Evolutionary conservation across 1,284 basidiomycete species (phyloP).

Genomic region (Puccinia triticina): DNA sequence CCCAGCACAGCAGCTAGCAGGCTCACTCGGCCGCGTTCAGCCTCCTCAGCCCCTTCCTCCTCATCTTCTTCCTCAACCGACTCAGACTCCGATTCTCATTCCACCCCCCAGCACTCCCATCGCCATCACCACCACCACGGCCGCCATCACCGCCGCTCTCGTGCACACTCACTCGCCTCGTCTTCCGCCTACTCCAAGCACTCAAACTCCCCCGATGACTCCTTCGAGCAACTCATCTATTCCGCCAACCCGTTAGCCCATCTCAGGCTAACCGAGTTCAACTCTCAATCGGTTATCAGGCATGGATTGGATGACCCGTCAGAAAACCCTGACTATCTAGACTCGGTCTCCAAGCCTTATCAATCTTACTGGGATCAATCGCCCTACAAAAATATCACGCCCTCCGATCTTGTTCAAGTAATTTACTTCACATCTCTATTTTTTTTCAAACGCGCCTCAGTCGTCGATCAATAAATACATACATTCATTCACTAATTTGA

Average conservation of each 20-base stretch:
- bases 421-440: background rate
- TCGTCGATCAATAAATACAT: background rate
- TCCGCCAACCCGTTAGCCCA: constrained; percentile 23
- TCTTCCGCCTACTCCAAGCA: constrained; percentile 17
- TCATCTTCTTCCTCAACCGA: constrained; percentile 2
- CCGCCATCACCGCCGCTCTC: background rate
- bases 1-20: background rate
- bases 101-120: background rate
- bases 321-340: constrained; percentile 36
- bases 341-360: constrained; percentile 57
- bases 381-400: constrained; percentile 52
- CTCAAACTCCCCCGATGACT: background rate
- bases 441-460: background rate
- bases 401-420: constrained; percentile 43
- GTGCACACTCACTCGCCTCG: constrained; percentile 7
- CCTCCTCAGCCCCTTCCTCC: constrained; percentile 6
- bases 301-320: constrained; percentile 46
- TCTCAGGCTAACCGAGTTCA: constrained; percentile 32
- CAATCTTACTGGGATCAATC: constrained; percentile 58
- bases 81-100: constrained; percentile 4
- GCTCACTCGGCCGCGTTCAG: background rate
- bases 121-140: constrained; percentile 1
- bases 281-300: constrained; percentile 40
- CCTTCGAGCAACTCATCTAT: constrained; percentile 10
- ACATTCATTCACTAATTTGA: constrained; percentile 9